Evolutionary conservation across 768 basidiomycete genomes (phyloP).

Genomic region (Tremella fuciformis): DNA sequence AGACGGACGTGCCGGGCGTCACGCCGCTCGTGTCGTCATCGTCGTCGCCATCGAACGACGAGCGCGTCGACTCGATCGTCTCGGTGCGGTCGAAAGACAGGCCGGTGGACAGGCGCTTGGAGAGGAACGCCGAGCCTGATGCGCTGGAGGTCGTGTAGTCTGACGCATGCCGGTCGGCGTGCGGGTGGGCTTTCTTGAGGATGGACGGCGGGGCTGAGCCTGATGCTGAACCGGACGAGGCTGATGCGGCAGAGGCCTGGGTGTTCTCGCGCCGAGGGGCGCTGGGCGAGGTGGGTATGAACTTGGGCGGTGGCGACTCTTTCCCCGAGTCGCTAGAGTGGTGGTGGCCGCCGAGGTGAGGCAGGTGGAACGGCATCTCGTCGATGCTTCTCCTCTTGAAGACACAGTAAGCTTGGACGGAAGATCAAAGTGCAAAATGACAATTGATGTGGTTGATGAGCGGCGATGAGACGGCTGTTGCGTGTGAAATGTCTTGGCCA

Average conservation of each 20-base stretch:
- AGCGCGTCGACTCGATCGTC: constrained; percentile 16
- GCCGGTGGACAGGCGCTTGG: constrained; percentile 19
- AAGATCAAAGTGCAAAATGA: no score
- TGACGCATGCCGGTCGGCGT: constrained; percentile 1
- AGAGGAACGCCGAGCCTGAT: constrained; percentile 13
- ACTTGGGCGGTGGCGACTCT: background rate
- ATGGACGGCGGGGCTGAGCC: constrained; percentile 5
- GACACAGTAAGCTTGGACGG: no score
- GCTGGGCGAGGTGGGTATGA: constrained; percentile 1
- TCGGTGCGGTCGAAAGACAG: constrained; percentile 28
- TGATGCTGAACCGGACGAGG: background rate
- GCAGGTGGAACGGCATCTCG: constrained; percentile 8
- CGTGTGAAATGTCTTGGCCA: no score
- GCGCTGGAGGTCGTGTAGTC: constrained; percentile 19
- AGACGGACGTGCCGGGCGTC: constrained; percentile 41
- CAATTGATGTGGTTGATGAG: no score
- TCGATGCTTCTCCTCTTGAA: background rate
- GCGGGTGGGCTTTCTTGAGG: background rate
- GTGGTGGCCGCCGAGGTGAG: constrained; percentile 4
- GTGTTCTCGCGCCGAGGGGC: background rate
- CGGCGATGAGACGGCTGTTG: no score
- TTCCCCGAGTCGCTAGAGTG: background rate
- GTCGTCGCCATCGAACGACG: constrained; percentile 12
- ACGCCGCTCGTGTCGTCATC: constrained; percentile 13
- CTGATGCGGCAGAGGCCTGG: background rate